Percentiles rank a stretch among this genome's conserved stretches.
Conservation (phyloP, 2,329 filamentous ascomycete species). For the Didymella pomorum region DNA sequence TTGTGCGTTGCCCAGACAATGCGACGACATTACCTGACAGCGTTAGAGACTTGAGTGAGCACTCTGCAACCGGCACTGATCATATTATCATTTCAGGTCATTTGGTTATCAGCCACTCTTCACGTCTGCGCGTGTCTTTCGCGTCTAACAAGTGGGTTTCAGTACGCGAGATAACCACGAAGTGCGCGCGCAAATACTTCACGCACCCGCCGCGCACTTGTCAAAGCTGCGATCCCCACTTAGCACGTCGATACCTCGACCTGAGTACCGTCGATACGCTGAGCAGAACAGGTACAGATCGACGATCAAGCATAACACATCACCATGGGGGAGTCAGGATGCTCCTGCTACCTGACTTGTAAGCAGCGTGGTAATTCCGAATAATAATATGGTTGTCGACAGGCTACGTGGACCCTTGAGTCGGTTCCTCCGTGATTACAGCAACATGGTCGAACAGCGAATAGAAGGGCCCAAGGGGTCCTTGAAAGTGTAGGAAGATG, state of each 20-base stretch:
- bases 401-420: slow-evolving; percentile 10
- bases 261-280: slow-evolving; percentile 17
- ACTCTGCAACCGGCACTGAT: slow-evolving; percentile 8
- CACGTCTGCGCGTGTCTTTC: slow-evolving; percentile 12
- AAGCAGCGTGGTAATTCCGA: slow-evolving; percentile 2
- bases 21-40: not conserved
- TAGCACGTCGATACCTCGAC: slow-evolving; percentile 4
- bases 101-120: slow-evolving; percentile 10
- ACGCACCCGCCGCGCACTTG: slow-evolving; percentile 11
- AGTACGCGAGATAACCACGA: slow-evolving; percentile 17
- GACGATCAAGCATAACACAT: slow-evolving; percentile 18
- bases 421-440: slow-evolving; percentile 9
- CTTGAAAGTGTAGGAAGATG: slow-evolving; percentile 5
- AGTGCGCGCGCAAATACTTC: slow-evolving; percentile 13
- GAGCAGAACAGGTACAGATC: not conserved
- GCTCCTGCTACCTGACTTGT: not conserved
- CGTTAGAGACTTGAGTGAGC: not conserved
- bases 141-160: slow-evolving; percentile 14
- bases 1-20: slow-evolving; percentile 6
- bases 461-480: not conserved
- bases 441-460: not conserved
- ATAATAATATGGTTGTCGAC: not conserved
- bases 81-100: not conserved
- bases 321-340: slow-evolving; percentile 9
- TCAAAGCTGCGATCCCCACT: slow-evolving; percentile 20